phyloP scores from a whole-genome alignment of 352 stramenopile genomes.

The Phytophthora hybrid region DNA sequence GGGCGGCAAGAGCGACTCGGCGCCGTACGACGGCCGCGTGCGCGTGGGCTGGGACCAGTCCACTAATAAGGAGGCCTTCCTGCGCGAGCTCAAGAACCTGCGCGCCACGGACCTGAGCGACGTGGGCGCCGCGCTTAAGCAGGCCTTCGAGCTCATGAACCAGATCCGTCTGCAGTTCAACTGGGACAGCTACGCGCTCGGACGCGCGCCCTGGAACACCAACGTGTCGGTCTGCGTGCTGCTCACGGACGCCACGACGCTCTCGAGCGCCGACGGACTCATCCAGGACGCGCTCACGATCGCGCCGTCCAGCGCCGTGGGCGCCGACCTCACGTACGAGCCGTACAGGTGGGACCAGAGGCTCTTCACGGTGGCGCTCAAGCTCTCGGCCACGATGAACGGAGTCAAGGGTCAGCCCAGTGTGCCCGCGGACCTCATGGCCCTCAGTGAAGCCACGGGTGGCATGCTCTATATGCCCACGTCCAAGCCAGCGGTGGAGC shows the following conservation, averaged over 20 bases:
- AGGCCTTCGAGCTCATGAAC: conserved; percentile 91
- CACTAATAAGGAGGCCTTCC: conserved; percentile 86
- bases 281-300: conserved; percentile 81
- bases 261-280: conserved; percentile 73
- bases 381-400: conserved; percentile 75
- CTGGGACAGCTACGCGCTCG: conserved; percentile 89
- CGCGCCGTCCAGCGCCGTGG: conserved; percentile 68
- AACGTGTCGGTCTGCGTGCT: conserved; percentile 86
- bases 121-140: conserved; percentile 71
- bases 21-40: conserved; percentile 72
- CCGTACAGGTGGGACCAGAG: conserved; percentile 89
- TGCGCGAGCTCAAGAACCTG: conserved; percentile 87
- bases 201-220: conserved; percentile 83
- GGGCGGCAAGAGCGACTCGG: conserved; percentile 15
- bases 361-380: conserved; percentile 83
- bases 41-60: conserved; percentile 88
- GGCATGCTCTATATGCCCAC: conserved; percentile 88
- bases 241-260: conserved; percentile 81
- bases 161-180: conserved; percentile 90
- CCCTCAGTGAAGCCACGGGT: conserved; percentile 84
- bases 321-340: conserved; percentile 82
- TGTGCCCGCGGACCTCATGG: conserved; percentile 81
- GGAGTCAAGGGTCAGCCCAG: conserved; percentile 55
- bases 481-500: conserved; percentile 79
- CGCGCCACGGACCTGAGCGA: conserved; percentile 84